A percentile compares a stretch with the other conserved stretches of the same genome.
phyloP scores from a whole-genome alignment of 257 asterid genomes.

The Solanum appendiculatum region DNA sequence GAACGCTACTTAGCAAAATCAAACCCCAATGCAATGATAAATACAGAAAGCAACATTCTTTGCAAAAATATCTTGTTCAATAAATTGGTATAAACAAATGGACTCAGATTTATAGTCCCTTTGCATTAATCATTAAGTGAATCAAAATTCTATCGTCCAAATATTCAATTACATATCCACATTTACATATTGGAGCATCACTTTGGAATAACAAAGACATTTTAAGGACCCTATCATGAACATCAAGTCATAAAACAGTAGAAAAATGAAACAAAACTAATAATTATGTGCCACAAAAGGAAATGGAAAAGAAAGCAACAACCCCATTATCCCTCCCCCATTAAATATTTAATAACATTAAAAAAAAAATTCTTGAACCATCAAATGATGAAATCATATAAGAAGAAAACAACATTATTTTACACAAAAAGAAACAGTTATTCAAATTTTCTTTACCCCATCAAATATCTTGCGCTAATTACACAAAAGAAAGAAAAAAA shows the following conservation, averaged over 20 bases:
- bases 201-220: neutral
- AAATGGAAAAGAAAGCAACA: neutral
- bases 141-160: neutral
- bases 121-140: neutral
- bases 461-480: neutral
- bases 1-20: neutral
- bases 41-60: neutral
- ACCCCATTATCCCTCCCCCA: neutral
- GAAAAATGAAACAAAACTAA: neutral
- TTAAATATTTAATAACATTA: neutral
- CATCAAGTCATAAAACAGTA: neutral
- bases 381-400: neutral
- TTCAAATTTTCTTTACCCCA: neutral
- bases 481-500: neutral
- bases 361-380: neutral
- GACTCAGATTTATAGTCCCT: neutral
- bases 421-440: neutral
- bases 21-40: neutral
- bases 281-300: neutral
- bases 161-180: neutral
- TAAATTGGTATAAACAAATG: neutral
- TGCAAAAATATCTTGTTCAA: neutral
- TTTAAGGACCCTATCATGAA: neutral
- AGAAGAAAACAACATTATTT: neutral
- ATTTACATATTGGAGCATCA: neutral